Evolutionary conservation across 2,329 filamentous ascomycete genomes (phyloP).

Genomic region (Aspergillus transmontanensis): DNA sequence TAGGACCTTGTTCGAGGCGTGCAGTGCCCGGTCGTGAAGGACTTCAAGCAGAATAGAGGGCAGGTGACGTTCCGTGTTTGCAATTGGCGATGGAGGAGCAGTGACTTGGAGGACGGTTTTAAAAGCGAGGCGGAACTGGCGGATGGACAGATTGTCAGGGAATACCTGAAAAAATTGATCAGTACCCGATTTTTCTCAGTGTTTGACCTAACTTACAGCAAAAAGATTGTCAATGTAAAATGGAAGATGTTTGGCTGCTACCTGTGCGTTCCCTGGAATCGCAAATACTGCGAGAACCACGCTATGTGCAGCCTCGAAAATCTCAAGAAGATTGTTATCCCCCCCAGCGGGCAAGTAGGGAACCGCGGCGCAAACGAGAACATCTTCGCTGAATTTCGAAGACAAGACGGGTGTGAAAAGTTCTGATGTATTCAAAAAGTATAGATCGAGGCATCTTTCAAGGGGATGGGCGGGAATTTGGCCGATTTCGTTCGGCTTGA

Average conservation of each 20-base stretch:
- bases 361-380: constrained; percentile 73
- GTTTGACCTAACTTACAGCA: constrained; percentile 44
- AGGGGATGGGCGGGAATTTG: constrained; percentile 65
- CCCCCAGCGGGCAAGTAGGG: constrained; percentile 70
- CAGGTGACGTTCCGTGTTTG: constrained; percentile 73
- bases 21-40: constrained; percentile 65
- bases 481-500: constrained; percentile 58
- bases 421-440: constrained; percentile 84
- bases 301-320: constrained; percentile 90
- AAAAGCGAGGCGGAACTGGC: constrained; percentile 88
- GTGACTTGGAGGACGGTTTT: constrained; percentile 81
- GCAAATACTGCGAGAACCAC: constrained; percentile 79
- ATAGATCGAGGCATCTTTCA: constrained; percentile 76
- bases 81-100: constrained; percentile 75
- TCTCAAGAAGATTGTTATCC: constrained; percentile 60
- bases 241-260: constrained; percentile 72
- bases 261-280: constrained; percentile 72
- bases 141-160: constrained; percentile 73
- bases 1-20: constrained; percentile 55
- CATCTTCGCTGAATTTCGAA: constrained; percentile 66
- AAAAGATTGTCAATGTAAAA: constrained; percentile 84
- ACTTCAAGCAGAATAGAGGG: constrained; percentile 80
- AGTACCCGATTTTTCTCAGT: not conserved
- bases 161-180: constrained; percentile 58
- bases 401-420: constrained; percentile 75